Evolutionary conservation across 345 rosid species (phyloP).

Genomic region (Brassica cretica): DNA sequence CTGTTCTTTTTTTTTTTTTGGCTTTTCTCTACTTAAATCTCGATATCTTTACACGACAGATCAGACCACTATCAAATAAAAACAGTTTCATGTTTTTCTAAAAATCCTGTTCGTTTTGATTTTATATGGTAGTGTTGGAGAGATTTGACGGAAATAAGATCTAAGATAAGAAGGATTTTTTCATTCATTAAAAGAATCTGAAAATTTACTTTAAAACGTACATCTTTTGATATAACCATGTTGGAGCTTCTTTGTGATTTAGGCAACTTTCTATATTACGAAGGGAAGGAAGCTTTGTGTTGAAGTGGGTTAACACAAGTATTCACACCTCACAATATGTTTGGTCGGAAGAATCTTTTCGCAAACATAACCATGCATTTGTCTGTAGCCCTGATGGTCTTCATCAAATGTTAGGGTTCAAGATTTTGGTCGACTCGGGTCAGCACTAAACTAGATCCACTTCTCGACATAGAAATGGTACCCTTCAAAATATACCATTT

Average conservation of each 20-base stretch:
- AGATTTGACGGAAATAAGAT: background rate
- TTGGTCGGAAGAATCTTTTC: background rate
- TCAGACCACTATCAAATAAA: conserved; percentile 5
- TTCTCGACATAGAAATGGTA: background rate
- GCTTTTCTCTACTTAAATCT: background rate
- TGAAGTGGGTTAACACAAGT: background rate
- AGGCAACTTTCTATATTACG: no score
- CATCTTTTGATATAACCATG: background rate
- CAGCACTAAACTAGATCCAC: background rate
- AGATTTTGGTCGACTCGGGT: background rate
- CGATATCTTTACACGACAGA: conserved; percentile 8
- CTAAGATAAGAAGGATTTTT: no score
- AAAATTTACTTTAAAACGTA: background rate
- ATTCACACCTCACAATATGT: background rate
- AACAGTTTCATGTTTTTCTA: background rate
- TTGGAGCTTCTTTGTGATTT: background rate
- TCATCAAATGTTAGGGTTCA: background rate
- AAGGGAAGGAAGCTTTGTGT: no score
- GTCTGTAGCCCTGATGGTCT: background rate
- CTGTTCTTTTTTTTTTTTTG: background rate
- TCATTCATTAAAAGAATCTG: background rate
- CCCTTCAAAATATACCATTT: no score
- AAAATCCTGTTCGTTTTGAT: background rate
- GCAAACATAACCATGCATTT: background rate
- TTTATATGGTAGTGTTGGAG: background rate